Evolutionary conservation across 768 basidiomycete genomes (phyloP), one percentile per base, ranked within the genome.

Genomic region (Russula abietina): DNA sequence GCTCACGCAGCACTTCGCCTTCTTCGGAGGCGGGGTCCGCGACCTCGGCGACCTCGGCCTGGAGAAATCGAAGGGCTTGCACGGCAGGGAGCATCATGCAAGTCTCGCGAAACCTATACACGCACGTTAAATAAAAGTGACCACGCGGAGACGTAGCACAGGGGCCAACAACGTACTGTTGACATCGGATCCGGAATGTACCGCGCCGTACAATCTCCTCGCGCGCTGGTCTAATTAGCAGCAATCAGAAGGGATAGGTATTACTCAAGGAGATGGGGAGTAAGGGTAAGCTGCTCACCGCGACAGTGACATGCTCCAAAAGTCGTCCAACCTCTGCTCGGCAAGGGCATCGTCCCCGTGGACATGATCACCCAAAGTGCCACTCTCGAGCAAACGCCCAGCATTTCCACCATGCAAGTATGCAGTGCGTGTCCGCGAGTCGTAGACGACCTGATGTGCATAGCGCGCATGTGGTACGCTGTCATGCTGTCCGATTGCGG

Each of bases 321-420:
- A 85, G 71, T 91, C 90, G 69, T 88, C 84, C 71, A 92, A 66
- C 62, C 88, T 67, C 41, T 57, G 60, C 38, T 67, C 68, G 46
- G 51, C 58, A 26, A 57, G 50, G 0, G 67, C 64, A 17, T 60
- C 56, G 11, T 61, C 56, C 26, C 68, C 64, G 17, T 51, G 53
- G 39, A 69, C 51, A 17, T 61, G 60, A n/a, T 65, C 68, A 7
- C 62, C 67, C 32, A 62, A 28, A 39, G 54, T 33, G 1, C 59
- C 66, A 14, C 49, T 69, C 50, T 71, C 70, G 12, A 53, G 57
- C 5, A 68, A 71, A 49, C 75, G 69, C 0, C 88, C 88, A 6
- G 81, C 82, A 73, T 89, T 91, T 48, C 90, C 90, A 2, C 91
- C 91, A 68, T 91, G 89, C 75, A 91, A 74, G 69, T 81, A 91